Base-by-base conservation (phyloP, 306 rosid species). In the Acmispon strigosus region DNA sequence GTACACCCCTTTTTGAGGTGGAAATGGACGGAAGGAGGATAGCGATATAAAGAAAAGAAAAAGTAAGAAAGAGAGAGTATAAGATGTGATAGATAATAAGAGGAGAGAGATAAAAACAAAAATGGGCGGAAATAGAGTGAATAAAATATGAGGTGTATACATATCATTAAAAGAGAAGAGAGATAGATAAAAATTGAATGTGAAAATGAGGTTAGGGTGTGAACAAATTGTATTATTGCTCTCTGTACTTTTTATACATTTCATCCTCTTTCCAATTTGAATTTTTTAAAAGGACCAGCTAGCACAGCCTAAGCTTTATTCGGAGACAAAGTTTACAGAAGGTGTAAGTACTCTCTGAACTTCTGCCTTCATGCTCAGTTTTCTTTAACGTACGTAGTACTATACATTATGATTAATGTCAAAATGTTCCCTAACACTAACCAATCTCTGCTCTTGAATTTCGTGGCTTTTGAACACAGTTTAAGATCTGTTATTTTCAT, bases 281-380 rank as follows among this genome's bases (percentile, higher is more conserved):
- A 18, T 18, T 66, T 19, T 42, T 14, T n/a, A 19, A 61, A 69
- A 72, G 12, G 58, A 27, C 10, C 43, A 39, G 10, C 41, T 11
- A 24, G 22, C 64, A 73, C 59, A 10, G 7, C 69, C 18, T 61
- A 18, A 60, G 32, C 80, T 78, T 78, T 78, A 55, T 63, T 78
- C 45, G 3, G 22, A 36, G 77, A 78, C 73, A 63, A 62, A 63
- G 61, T 18, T 52, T 63, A 34, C 53, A 53, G 72, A 77, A 62
- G 61, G 13, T 18, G 69, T 12, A 62, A 64, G 81, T 70, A 70
- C 77, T 62, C 77, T 62, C 64, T 77, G 81, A 70, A 52, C 14
- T 16, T 62, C 4, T 70, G 72, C 71, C 24, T 53, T 14, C 36
- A 42, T 69, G 29, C 11, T 54, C 81, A 52, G 71, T 77, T 62